Conservation (phyloP, 176 grass and related monocot genomes). For the Echinochloa phyllopogon region DNA sequence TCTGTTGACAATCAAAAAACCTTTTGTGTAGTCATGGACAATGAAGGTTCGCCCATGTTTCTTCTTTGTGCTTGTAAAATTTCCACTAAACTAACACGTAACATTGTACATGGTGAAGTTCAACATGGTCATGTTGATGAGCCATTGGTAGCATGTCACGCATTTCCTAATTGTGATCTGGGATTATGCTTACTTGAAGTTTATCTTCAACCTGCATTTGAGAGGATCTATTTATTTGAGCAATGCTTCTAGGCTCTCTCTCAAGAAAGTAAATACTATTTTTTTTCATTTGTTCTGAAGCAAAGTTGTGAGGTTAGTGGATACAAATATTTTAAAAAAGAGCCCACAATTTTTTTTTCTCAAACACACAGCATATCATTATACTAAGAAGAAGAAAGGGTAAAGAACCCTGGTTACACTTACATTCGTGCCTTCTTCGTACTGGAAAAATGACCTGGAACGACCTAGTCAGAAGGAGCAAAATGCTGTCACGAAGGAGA, state of each 20-base stretch:
- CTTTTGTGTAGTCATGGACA: constrained; percentile 7
- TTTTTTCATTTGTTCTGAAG: not conserved
- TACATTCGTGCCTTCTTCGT: no score
- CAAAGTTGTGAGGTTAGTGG: not conserved
- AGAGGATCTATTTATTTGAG: not conserved
- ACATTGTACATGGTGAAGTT: constrained; percentile 16
- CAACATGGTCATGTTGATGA: constrained; percentile 19
- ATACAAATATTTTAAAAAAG: not conserved
- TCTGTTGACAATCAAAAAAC: constrained; percentile 10
- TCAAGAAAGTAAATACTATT: not conserved
- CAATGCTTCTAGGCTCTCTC: not conserved
- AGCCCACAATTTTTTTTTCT: no score
- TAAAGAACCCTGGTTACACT: no score
- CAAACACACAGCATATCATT: no score
- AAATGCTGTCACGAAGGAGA: no score
- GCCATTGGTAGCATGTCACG: not conserved
- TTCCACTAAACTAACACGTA: constrained; percentile 24
- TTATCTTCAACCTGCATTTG: constrained; percentile 23
- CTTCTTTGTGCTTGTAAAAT: constrained; percentile 8
- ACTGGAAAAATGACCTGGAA: no score
- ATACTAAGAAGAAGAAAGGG: no score
- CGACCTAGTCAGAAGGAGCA: no score
- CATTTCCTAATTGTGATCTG: constrained; percentile 12
- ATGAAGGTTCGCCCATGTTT: constrained; percentile 25
- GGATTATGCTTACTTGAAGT: constrained; percentile 24